phyloP scores from a whole-genome alignment of 441 rosid species.

The Arabidopsis hybrid region DNA sequence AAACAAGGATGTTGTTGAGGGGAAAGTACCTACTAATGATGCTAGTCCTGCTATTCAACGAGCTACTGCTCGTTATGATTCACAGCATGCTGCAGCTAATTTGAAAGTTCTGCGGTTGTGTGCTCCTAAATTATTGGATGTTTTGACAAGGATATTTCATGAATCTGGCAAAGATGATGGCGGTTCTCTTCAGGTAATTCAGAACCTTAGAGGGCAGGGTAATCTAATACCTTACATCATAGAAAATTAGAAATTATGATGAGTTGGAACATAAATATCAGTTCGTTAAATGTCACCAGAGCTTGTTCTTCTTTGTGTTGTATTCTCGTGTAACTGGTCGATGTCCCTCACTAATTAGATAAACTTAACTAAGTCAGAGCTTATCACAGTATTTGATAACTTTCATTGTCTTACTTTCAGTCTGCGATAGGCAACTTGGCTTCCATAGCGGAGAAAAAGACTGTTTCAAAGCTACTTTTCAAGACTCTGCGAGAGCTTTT shows the following conservation, averaged over 20 bases:
- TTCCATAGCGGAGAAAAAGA: constrained; percentile 76
- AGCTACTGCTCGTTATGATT: constrained; percentile 63
- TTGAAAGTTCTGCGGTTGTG: constrained; percentile 61
- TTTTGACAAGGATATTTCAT: constrained; percentile 64
- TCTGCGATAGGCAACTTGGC: constrained; percentile 75
- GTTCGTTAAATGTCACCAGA: constrained; percentile 7
- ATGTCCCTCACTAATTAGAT: constrained; percentile 14
- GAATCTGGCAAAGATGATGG: constrained; percentile 85
- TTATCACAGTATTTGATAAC: constrained; percentile 30
- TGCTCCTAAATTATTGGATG: constrained; percentile 66
- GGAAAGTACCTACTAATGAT: constrained; percentile 49
- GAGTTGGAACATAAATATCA: not conserved
- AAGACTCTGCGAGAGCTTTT: constrained; percentile 76
- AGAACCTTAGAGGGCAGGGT: constrained; percentile 2
- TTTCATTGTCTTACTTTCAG: constrained; percentile 51
- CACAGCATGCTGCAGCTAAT: constrained; percentile 63
- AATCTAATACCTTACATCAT: constrained; percentile 6
- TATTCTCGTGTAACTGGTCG: constrained; percentile 14
- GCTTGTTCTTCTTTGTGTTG: constrained; percentile 12
- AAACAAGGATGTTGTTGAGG: constrained; percentile 63
- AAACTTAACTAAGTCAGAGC: constrained; percentile 3
- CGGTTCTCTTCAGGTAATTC: constrained; percentile 84
- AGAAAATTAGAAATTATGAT: not conserved
- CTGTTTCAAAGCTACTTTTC: constrained; percentile 57
- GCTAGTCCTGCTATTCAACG: constrained; percentile 55